These are phyloP conservation scores for Gnomoniopsis smithogilvyi DNA, from an alignment of 2,329 filamentous ascomycete species.

Conservation along the genomic window DNA sequence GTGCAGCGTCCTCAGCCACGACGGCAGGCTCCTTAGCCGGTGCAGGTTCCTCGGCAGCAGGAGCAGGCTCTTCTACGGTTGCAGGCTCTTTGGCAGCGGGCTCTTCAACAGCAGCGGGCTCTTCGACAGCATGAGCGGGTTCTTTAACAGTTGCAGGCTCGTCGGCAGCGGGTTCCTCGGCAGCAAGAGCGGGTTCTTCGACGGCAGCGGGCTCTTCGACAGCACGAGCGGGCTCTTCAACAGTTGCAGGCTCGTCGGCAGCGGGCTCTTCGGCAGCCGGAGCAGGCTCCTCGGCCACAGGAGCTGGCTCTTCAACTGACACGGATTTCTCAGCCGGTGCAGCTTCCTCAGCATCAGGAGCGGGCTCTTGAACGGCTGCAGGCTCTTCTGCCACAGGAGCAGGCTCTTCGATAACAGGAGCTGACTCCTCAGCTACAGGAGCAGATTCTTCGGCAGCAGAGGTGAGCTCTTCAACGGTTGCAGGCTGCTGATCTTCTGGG, in stretches of 20 bases:
- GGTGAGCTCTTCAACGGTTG: constrained; percentile 12
- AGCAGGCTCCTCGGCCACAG: constrained; percentile 9
- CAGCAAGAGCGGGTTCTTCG: constrained; percentile 9
- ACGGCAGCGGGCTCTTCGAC: constrained; percentile 6
- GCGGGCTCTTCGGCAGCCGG: constrained; percentile 1
- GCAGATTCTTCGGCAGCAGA: constrained; percentile 12
- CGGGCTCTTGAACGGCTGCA: constrained; percentile 1
- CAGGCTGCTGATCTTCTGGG: constrained; percentile 4
- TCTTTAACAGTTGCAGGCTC: neutral
- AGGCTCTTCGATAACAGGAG: neutral
- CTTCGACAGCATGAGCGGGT: constrained; percentile 5
- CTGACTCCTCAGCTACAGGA: neutral
- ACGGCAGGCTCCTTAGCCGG: constrained; percentile 8
- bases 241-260: constrained; percentile 2
- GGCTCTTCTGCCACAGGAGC: constrained; percentile 5
- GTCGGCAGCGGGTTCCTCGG: constrained; percentile 7
- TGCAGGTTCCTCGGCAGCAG: constrained; percentile 12
- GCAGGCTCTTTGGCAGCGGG: neutral
- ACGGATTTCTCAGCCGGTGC: constrained; percentile 11
- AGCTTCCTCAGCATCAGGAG: neutral
- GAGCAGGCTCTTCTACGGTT: constrained; percentile 11
- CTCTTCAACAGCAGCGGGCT: constrained; percentile 7
- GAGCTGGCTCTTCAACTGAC: constrained; percentile 12
- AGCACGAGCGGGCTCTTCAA: constrained; percentile 6
- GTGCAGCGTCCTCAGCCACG: neutral